Conservation (phyloP, 345 rosid genomes). For the Hibiscus syriacus region DNA sequence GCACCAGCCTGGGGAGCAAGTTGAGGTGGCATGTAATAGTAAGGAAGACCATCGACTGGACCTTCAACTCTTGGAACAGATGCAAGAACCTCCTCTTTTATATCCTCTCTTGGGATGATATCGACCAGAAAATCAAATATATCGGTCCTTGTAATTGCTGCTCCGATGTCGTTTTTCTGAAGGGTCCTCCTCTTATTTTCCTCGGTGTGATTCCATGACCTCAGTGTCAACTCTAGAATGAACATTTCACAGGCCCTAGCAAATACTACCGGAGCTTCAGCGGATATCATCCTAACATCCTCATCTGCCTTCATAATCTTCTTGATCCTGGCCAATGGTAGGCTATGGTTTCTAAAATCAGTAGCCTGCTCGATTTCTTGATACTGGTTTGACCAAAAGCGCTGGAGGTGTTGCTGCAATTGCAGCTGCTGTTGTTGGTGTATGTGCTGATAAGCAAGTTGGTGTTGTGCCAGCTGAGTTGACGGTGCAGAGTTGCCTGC, state of each 20-base stretch:
- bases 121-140: conserved; percentile 89
- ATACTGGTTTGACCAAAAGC: conserved; percentile 76
- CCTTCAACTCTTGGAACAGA: conserved; percentile 47
- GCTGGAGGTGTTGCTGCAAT: conserved; percentile 74
- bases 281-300: conserved; percentile 96
- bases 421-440: conserved; percentile 93
- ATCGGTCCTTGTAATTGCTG: conserved; percentile 86
- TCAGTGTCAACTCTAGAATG: conserved; percentile 75
- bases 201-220: conserved; percentile 96
- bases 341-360: conserved; percentile 90
- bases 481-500: neutral
- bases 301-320: conserved; percentile 99
- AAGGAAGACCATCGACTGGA: conserved; percentile 60
- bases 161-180: conserved; percentile 93
- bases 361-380: conserved; percentile 72
- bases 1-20: conserved; percentile 53
- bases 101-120: conserved; percentile 88
- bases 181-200: conserved; percentile 93
- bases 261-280: conserved; percentile 91
- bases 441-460: conserved; percentile 78
- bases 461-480: conserved; percentile 52
- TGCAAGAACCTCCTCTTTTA: conserved; percentile 68
- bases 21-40: conserved; percentile 69
- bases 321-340: conserved; percentile 91
- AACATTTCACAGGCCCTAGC: conserved; percentile 99